A percentile compares a stretch with the other conserved stretches of the same genome.
These are phyloP conservation scores for Luffa aegyptiaca DNA, from an alignment of 306 rosid species.

Conservation along the genomic window DNA sequence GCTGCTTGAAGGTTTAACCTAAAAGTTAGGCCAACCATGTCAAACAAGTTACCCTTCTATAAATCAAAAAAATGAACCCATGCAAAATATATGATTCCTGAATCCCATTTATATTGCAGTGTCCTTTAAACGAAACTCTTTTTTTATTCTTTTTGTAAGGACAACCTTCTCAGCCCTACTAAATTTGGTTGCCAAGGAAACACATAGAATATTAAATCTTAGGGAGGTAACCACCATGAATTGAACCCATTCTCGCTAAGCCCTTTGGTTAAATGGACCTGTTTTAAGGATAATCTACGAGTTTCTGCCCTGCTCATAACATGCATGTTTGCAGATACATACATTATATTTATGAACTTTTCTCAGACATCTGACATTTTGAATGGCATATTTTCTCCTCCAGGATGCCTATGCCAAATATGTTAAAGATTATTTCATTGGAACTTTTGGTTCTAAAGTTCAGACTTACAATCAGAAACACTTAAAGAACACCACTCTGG, in stretches of 20 bases:
- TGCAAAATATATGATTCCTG: no score
- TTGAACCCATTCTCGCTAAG: no score
- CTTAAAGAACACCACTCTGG: constrained; percentile 54
- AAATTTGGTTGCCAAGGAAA: no score
- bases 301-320: background rate
- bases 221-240: no score
- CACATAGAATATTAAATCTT: no score
- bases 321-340: background rate
- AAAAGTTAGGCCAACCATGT: background rate
- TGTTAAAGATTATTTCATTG: constrained; percentile 50
- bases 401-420: constrained; percentile 80
- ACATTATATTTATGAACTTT: background rate
- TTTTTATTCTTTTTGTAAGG: no score
- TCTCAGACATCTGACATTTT: background rate
- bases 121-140: background rate
- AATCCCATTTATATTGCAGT: background rate
- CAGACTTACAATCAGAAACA: constrained; percentile 47
- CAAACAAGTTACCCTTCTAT: background rate
- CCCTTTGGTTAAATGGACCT: no score
- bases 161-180: no score
- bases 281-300: background rate
- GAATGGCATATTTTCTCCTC: constrained; percentile 9
- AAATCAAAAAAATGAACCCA: background rate
- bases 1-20: background rate
- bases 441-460: constrained; percentile 29